Conservation (phyloP, 305 asterid genomes). For the Fraxinus latifolia region DNA sequence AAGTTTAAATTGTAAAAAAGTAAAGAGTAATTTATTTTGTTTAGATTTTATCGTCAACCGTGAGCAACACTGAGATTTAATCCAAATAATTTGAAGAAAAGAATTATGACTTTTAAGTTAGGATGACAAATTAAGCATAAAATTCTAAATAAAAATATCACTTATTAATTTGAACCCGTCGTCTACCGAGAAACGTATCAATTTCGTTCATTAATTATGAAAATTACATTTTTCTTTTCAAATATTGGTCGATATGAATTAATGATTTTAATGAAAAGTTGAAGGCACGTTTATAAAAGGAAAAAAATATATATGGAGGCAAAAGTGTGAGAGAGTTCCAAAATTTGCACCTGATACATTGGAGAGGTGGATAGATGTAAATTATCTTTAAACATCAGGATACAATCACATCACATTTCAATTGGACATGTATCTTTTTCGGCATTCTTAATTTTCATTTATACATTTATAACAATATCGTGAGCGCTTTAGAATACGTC, state of each 20-base stretch:
- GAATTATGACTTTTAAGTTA: not conserved
- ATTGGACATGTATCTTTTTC: not conserved
- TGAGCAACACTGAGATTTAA: not conserved
- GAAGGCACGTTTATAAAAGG: not conserved
- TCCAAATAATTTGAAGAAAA: not conserved
- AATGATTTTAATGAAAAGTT: not conserved
- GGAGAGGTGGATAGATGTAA: not conserved
- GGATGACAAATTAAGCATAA: not conserved
- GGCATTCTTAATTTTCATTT: no score
- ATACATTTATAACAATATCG: no score
- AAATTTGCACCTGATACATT: not conserved
- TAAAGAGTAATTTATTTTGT: not conserved
- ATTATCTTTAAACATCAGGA: not conserved
- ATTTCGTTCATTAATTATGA: not conserved
- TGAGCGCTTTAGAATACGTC: not conserved
- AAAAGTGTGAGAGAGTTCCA: not conserved
- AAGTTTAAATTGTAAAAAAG: not conserved
- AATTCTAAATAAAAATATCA: not conserved
- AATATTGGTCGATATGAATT: not conserved
- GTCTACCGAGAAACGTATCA: not conserved
- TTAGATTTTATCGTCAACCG: not conserved
- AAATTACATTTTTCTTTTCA: not conserved
- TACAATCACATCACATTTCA: no score
- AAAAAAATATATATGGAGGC: not conserved
- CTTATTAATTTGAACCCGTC: not conserved